Evolutionary conservation across 345 rosid genomes (phyloP), one percentile per base, ranked within the genome.

Genomic region (Heritiera fomes): DNA sequence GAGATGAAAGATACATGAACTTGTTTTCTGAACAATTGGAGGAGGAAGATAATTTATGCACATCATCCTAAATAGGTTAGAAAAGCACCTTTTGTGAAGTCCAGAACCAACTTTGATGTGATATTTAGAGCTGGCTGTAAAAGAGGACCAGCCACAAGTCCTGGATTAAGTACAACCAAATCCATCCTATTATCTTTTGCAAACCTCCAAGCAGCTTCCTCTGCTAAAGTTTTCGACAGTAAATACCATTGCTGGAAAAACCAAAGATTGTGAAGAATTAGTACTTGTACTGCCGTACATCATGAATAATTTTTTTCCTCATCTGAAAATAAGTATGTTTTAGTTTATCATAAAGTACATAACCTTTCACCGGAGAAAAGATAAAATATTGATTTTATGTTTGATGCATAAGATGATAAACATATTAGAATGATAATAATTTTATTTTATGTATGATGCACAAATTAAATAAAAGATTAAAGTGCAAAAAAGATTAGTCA

Each of bases 81-180:
- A 73, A 18, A 49, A 30, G 82, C 45, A 83, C 91, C 89, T 20
- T 83, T 82, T 6, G 80, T 40, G 40, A 77, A 46, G 53, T 53
- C 73, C 20, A 80, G 61, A 82, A 88, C 11, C 15, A 69, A 68
- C 18, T 77, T 75, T 3, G 77, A 66, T 0, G 83, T 70, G 56
- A 15, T 9, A 70, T 81, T 89, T 40, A 86, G 81, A n/a, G 76
- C 71, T 55, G 89, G 85, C 72, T 85, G 88, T 65, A 87, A 68
- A 64, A 71, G 30, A 76, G 89, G 90, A 73, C 90, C 89, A 50
- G 67, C 11, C 60, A 86, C 88, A 38, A 80, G 5, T 66, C 87
- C 90, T 40, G 89, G 92, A 61, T 84, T 67, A 6, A 84, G 8
- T 0, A 32, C n/a, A 15, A 84, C 80, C 82, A 84, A 34, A 49